Conservation (phyloP, 257 asterid genomes). For the Mentha longifolia region DNA sequence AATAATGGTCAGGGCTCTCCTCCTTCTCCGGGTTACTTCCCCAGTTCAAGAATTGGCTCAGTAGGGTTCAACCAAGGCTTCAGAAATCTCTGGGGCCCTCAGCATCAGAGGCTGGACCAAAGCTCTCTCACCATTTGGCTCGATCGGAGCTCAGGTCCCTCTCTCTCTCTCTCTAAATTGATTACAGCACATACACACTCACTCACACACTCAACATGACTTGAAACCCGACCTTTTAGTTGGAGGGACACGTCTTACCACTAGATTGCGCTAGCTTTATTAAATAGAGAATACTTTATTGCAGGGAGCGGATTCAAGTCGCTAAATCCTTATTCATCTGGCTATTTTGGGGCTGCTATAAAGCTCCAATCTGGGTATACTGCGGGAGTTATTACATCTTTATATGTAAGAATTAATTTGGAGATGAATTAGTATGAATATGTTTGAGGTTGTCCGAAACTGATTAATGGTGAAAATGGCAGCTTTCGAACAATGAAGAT, state of each 20-base stretch:
- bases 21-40: constrained; percentile 86
- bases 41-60: constrained; percentile 58
- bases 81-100: constrained; percentile 85
- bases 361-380: constrained; percentile 92
- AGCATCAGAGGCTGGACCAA: constrained; percentile 70
- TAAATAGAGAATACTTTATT: no score
- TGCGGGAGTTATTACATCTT: constrained; percentile 89
- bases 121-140: constrained; percentile 73
- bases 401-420: constrained; percentile 58
- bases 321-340: constrained; percentile 57
- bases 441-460: neutral
- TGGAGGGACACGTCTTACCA: no score
- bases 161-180: neutral
- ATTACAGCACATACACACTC: no score
- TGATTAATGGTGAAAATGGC: constrained; percentile 24
- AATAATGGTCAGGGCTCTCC: constrained; percentile 62
- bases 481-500: constrained; percentile 74
- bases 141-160: constrained; percentile 57
- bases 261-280: neutral
- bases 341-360: constrained; percentile 71
- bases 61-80: constrained; percentile 62
- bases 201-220: no score
- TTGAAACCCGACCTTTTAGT: no score
- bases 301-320: constrained; percentile 94
- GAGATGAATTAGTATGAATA: neutral